Base-by-base conservation (phyloP, 768 basidiomycete genomes). In the Chalciporus piperatus region DNA sequence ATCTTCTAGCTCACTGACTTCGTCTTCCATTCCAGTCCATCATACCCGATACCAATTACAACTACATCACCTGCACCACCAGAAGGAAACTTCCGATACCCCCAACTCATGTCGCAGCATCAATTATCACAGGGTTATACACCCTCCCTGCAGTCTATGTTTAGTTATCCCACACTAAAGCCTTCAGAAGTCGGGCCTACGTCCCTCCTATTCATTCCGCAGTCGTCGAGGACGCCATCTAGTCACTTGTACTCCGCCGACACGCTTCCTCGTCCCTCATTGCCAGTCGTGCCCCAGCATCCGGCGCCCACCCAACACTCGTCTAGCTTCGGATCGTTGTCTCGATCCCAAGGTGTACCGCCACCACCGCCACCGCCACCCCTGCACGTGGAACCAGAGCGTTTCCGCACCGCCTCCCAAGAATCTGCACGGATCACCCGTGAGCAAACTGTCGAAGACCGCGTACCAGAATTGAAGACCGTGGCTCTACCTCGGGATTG, bases 91-190 rank as follows among this genome's bases (percentile, higher is more conserved):
- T 69, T 85, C 48, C 75, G 75, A 30, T 88, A 87, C 59, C 87
- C 88, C 1, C 74, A 80, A 14, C 78, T 91, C 30, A 92, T 92
- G 89, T 83, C 84, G 1, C 79, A 80, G 50, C 90, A 92, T 52
- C 89, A 92, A 66, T 77, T 82, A 50, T 76, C 71, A 45, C 89
- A 92, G 61, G 89, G 89, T 35, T 92, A 92, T 61, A 78, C 77
- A 22, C 89, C 89, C 1, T 89, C 87, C 6, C 66, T 84, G n/a
- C 79, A 80, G 48, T 89, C 87, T 20, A 90, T 89, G 85, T 89
- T 89, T 65, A 53, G 63, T 62, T 67, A 62, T 70, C 62, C 57
- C 51, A 61, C 51, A 63, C 56, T 68, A 67, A 55, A 59, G 65
- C 56, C 65, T 45, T 59, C 68, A 38, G 68, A 72, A 50, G 61